Evolutionary conservation across 2,329 filamentous ascomycete genomes (phyloP).

Genomic region (Phoma herbarum): DNA sequence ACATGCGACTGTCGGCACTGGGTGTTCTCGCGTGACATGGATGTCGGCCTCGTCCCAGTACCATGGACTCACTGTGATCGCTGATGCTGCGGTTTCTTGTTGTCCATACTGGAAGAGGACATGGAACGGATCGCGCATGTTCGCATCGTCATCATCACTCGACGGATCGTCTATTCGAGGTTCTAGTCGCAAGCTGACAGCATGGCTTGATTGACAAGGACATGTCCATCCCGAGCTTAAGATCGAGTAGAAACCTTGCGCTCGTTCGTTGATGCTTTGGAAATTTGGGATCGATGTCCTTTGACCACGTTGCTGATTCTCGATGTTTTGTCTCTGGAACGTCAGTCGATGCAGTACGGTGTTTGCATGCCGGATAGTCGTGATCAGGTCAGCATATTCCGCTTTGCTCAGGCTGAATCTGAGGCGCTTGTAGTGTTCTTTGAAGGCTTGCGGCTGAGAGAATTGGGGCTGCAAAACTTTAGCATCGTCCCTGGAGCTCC

Average conservation of each 20-base stretch:
- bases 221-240: slow-evolving; percentile 36
- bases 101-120: slow-evolving; percentile 9
- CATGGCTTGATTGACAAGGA: slow-evolving; percentile 35
- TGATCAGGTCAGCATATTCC: slow-evolving; percentile 40
- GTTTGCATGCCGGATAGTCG: slow-evolving; percentile 15
- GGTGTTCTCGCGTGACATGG: not conserved
- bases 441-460: slow-evolving; percentile 32
- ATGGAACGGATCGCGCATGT: slow-evolving; percentile 7
- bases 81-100: not conserved
- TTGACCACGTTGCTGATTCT: not conserved
- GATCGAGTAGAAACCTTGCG: slow-evolving; percentile 5
- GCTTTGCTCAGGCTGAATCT: slow-evolving; percentile 40
- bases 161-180: slow-evolving; percentile 26
- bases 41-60: slow-evolving; percentile 9
- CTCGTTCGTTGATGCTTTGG: slow-evolving; percentile 2
- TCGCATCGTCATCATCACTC: slow-evolving; percentile 5
- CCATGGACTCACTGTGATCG: not conserved
- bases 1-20: not conserved
- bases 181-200: slow-evolving; percentile 36
- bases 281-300: slow-evolving; percentile 1
- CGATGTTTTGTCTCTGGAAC: slow-evolving; percentile 7
- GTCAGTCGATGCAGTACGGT: slow-evolving; percentile 1
- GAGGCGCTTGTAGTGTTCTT: slow-evolving; percentile 41
- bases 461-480: slow-evolving; percentile 37
- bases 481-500: not conserved